These are phyloP conservation scores for Penicillium sp. DNA, from an alignment of 2,329 filamentous ascomycete species.

Conservation along the genomic window DNA sequence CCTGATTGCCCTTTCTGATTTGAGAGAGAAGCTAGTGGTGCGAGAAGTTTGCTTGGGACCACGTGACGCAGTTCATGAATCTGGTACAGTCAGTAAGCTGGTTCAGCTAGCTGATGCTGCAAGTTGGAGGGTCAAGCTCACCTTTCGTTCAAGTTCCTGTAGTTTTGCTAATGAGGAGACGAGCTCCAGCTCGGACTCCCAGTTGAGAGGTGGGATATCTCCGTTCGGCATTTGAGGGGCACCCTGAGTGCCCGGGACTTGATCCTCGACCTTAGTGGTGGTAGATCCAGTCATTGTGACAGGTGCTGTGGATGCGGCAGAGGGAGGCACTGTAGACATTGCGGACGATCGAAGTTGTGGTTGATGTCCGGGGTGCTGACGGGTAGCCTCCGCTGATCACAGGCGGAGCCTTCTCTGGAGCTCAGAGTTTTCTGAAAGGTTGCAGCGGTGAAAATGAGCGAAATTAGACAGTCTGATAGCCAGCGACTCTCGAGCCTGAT, in stretches of 20 bases:
- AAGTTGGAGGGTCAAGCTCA: slow-evolving; percentile 6
- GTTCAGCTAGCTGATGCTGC: neutral
- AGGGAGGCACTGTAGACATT: slow-evolving; percentile 9
- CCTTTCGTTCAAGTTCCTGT: slow-evolving; percentile 41
- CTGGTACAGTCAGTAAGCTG: slow-evolving; percentile 26
- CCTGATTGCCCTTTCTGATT: slow-evolving; percentile 29
- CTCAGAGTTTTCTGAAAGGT: neutral
- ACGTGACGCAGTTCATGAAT: slow-evolving; percentile 46
- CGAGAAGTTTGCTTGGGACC: slow-evolving; percentile 43
- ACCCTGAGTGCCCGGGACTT: neutral
- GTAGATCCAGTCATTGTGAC: slow-evolving; percentile 31
- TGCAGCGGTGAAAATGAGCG: neutral
- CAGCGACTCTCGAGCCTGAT: neutral
- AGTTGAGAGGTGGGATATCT: slow-evolving; percentile 12
- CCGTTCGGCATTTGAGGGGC: neutral
- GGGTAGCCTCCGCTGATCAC: neutral
- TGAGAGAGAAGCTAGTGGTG: slow-evolving; percentile 42
- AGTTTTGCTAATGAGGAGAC: slow-evolving; percentile 44
- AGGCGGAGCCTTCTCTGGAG: neutral
- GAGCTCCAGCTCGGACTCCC: slow-evolving; percentile 40
- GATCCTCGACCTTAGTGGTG: neutral
- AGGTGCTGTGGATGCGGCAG: neutral
- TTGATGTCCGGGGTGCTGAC: neutral
- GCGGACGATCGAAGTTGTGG: neutral
- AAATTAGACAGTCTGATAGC: neutral